These are phyloP conservation scores for Posidonia australis DNA, from an alignment of 106 monocot genomes.

Conservation along the genomic window DNA sequence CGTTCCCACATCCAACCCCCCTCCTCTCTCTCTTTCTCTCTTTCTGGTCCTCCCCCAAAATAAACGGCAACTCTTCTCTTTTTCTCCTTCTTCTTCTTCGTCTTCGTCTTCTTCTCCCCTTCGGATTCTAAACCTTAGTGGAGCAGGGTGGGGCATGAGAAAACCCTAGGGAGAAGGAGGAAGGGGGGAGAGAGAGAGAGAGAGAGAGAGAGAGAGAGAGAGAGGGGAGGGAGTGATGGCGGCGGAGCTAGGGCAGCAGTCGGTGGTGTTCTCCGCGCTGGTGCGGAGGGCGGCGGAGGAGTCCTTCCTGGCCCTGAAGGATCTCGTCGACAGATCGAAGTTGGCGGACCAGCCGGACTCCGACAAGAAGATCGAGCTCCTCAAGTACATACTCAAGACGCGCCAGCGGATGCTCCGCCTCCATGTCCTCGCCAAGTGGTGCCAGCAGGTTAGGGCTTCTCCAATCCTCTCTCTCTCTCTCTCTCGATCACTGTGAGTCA, in stretches of 20 bases:
- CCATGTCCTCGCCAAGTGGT: slow-evolving; percentile 97
- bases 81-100: neutral
- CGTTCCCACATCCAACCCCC: too few relatives aligned
- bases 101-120: neutral
- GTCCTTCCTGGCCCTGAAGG: slow-evolving; percentile 69
- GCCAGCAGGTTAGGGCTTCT: slow-evolving; percentile 66
- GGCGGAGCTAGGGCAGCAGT: slow-evolving; percentile 84
- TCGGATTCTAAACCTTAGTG: neutral
- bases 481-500: neutral
- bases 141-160: neutral
- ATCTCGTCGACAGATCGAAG: slow-evolving; percentile 67
- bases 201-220: neutral
- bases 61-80: neutral
- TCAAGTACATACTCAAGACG: slow-evolving; percentile 75
- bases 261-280: slow-evolving; percentile 78
- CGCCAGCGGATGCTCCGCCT: slow-evolving; percentile 95
- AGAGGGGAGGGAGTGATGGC: slow-evolving; percentile 25
- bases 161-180: neutral
- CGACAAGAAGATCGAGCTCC: slow-evolving; percentile 93
- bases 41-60: neutral
- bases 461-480: neutral
- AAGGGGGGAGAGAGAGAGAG: neutral
- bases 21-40: neutral
- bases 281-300: slow-evolving; percentile 87
- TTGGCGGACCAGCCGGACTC: slow-evolving; percentile 49